These are phyloP conservation scores for Paramarasmius palmivorus DNA, from an alignment of 1,284 basidiomycete species.

Conservation along the genomic window DNA sequence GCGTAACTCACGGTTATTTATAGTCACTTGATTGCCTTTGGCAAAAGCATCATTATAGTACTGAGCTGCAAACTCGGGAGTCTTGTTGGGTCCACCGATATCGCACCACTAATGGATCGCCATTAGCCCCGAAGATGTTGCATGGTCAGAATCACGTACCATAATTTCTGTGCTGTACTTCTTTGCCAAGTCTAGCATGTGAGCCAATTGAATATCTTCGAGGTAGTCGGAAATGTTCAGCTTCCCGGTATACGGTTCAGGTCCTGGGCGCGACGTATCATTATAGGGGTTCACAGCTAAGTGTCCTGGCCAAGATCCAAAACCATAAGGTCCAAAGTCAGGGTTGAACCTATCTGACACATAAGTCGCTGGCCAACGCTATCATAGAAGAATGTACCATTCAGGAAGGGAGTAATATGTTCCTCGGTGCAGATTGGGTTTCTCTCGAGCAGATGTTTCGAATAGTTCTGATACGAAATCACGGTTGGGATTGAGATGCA, in stretches of 20 bases:
- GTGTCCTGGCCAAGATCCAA: conserved; percentile 51
- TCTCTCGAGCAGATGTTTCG: conserved; percentile 46
- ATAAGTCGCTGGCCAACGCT: not conserved
- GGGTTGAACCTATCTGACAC: conserved; percentile 48
- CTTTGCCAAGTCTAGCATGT: conserved; percentile 54
- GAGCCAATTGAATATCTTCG: conserved; percentile 52
- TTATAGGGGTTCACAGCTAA: conserved; percentile 54
- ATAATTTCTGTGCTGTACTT: conserved; percentile 58
- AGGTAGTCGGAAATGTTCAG: conserved; percentile 52
- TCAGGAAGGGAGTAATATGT: conserved; percentile 56
- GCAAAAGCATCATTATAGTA: conserved; percentile 51
- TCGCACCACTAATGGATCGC: conserved; percentile 50
- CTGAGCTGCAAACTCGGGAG: conserved; percentile 45
- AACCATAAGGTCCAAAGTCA: conserved; percentile 52
- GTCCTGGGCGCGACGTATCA: conserved; percentile 30
- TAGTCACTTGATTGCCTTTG: conserved; percentile 52
- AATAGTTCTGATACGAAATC: conserved; percentile 57
- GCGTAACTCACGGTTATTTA: conserved; percentile 49
- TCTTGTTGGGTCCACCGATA: conserved; percentile 57
- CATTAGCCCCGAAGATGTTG: not conserved
- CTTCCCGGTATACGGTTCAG: conserved; percentile 57
- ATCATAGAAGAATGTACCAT: conserved; percentile 30
- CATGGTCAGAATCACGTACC: conserved; percentile 37
- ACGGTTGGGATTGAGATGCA: conserved; percentile 49
- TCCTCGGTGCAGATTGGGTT: conserved; percentile 50